Evolutionary conservation across 1,139 yeast species (phyloP).

Genomic region (Candida sanyaensis): DNA sequence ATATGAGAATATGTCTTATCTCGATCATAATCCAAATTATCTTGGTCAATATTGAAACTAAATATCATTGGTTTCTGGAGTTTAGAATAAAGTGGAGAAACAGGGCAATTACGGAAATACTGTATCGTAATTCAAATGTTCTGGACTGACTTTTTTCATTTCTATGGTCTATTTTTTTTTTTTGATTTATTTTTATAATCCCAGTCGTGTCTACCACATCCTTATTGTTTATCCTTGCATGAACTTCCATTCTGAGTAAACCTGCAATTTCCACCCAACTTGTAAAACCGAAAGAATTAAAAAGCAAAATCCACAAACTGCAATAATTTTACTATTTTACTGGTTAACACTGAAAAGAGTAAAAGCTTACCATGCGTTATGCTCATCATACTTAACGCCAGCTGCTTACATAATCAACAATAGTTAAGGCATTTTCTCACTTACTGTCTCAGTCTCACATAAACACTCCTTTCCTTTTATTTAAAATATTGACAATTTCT

Average conservation of each 20-base stretch:
- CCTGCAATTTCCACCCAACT: background rate
- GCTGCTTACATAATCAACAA: background rate
- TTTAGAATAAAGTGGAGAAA: too few species aligned
- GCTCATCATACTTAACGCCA: background rate
- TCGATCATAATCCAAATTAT: too few species aligned
- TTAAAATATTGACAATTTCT: background rate
- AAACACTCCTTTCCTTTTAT: slow-evolving; percentile 37
- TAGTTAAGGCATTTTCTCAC: background rate
- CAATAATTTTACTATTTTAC: background rate
- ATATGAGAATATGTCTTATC: too few species aligned
- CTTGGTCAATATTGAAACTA: too few species aligned
- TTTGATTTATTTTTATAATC: background rate
- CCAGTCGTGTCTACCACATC: background rate
- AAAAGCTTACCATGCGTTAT: background rate
- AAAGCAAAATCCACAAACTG: background rate
- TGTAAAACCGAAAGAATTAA: background rate
- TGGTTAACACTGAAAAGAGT: background rate
- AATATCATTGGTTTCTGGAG: too few species aligned
- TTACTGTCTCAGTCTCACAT: slow-evolving; percentile 38
- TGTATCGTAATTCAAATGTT: too few species aligned
- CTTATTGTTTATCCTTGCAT: background rate
- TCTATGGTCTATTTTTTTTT: too few species aligned
- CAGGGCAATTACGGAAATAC: too few species aligned
- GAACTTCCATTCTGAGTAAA: background rate
- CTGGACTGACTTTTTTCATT: too few species aligned